Base-by-base conservation (phyloP, 768 basidiomycete genomes). In the Collybiopsis confluens region DNA sequence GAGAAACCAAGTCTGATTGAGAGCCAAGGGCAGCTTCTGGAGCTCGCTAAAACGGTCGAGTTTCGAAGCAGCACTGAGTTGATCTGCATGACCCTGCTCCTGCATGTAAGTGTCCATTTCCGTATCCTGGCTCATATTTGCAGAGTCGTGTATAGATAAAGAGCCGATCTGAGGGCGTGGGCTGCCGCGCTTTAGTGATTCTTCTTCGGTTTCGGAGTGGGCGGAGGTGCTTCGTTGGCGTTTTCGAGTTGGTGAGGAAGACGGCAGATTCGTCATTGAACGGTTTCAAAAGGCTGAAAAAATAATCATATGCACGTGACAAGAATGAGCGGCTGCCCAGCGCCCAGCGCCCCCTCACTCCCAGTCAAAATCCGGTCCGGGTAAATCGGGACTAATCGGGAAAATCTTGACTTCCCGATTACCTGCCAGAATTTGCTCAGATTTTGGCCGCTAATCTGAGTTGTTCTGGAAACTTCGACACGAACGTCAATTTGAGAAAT, bases 1-100 rank as follows among this genome's bases (percentile, higher is more conserved):
- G 45, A 95, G 70, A 69, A 82, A 92, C 92, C 92, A 94, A 8
- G 76, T 83, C 47, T 92, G 82, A 42, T 88, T 88, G 7, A 76
- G 69, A 27, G 74, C 70, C 77, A 92, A 81, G 38, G 73, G 69
- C 42, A 62, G 66, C 37, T 61, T 62, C 60, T 79, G 78, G 13
- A 74, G 74, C 4, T 69, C 65, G 20, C 79, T 66, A 61, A 91
- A 76, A 45, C 74, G 64, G 4, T 70, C 54, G n/a, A 82, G 54
- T 64, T 82, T 88, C 45, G 82, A 74, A 11, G 66, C 58, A 43
- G 61, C 16, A 16, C 37, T 52, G 10, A 18, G 40, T 16, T 37
- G 50, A 16, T 18, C 50, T 20, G 15, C n/a, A 35, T 42, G 50
- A 11, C 74, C 83, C 61, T 86, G 81, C 40, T 76, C 76, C 40